phyloP scores from a whole-genome alignment of 345 rosid species.

The Geranium brycei region DNA sequence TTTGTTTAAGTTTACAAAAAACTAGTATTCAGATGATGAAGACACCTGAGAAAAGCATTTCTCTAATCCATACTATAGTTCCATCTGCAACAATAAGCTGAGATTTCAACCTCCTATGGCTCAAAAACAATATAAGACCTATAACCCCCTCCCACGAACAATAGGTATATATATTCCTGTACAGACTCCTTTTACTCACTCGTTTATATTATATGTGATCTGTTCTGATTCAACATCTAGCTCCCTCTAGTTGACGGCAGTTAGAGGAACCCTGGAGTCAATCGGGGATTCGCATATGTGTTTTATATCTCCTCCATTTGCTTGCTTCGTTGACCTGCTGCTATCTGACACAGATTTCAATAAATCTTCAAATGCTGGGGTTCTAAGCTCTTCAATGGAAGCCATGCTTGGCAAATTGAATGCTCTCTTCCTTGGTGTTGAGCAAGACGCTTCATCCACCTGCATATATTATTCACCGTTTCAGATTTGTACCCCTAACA shows the following conservation, averaged over 20 bases:
- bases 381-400: conserved; percentile 82
- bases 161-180: background rate
- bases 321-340: conserved; percentile 39
- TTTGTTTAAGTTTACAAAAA: no score
- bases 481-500: no score
- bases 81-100: background rate
- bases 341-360: conserved; percentile 60
- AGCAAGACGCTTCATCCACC: conserved; percentile 93
- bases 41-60: no score
- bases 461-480: conserved; percentile 4
- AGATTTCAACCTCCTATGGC: background rate
- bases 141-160: background rate
- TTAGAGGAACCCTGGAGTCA: conserved; percentile 81
- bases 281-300: conserved; percentile 43
- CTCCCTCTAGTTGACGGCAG: conserved; percentile 55
- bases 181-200: background rate
- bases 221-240: background rate
- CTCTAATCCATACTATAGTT: no score
- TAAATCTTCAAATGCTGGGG: conserved; percentile 74
- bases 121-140: background rate
- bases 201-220: background rate
- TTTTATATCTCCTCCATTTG: conserved; percentile 75
- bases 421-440: conserved; percentile 71
- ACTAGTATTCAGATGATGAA: no score
- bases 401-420: conserved; percentile 57